Evolutionary conservation across 2,329 filamentous ascomycete genomes (phyloP), one percentile per base, ranked within the genome.

Genomic region (Neonectria ditissima): DNA sequence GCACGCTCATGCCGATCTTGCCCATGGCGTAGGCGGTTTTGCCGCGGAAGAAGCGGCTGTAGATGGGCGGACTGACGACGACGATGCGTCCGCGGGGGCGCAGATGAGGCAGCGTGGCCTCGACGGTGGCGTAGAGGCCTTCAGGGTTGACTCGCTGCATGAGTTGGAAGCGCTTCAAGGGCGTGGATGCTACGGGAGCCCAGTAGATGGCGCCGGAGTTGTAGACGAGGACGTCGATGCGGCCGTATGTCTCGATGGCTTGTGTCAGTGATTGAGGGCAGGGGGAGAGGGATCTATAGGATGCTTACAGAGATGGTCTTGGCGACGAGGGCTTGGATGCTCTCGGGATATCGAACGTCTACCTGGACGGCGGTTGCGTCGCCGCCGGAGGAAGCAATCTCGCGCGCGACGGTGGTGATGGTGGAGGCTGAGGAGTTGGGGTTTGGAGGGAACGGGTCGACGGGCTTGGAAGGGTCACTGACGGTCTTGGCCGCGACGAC

Each of bases 201-300:
- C 92, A 95, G 90, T 91, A 96, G 69, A 97, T 94, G 3, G 93
- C 93, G 43, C 93, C 93, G 0, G 90, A 89, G 76, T 96, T 97
- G 82, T 97, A 97, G 52, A 96, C 78, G 2, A 97, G 79, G 0
- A 91, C 90, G 74, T 96, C 92, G 4, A 97, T 81, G 22, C 85
- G 86, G 45, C 84, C 84, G 71, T 91, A 90, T 5, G 77, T 81
- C 71, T 87, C 11, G 18, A 10, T 39, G 44, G 55, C 20, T 3
- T 52, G 24, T 59, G 63, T 55, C 26, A 48, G 56, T 39, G 3
- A 10, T 52, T n/a, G 20, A 7, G 10, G 30, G 4, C 8, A 48
- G 5, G 18, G 11, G 13, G 16, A 4, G 2, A 7, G 22, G 28
- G 24, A 6, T 26, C 6, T 4, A 14, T 10, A 32, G 30, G 37